Base-by-base conservation (phyloP, 768 basidiomycete genomes). In the Hortiboletus flavorubellus region DNA sequence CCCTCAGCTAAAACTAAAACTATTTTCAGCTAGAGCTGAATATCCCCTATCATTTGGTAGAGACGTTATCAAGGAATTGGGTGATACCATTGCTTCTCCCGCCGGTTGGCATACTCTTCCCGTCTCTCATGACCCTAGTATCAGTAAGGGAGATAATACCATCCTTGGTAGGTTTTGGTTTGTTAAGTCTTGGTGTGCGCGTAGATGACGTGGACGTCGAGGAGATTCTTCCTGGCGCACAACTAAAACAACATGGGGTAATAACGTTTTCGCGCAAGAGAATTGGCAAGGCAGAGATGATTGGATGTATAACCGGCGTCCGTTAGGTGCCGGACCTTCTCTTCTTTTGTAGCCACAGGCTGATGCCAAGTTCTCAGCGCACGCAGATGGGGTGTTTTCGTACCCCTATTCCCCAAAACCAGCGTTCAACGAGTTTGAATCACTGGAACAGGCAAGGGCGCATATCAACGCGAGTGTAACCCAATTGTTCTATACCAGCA, bases 241-340 rank as follows among this genome's bases (percentile, higher is more conserved):
- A 67, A 88, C 84, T 34, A 85, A 87, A 12, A 90, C 86, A 2
- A 96, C 93, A 2, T 87, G 82, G 79, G 91, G 89, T 54, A 92
- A 92, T 77, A 93, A 93, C 59, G 89, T 92, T 56, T 92, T 93
- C 61, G 90, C 93, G 2, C 95, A 97, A 61, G 95, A 97, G 81
- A 90, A 94, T 72, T 91, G 88, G 84, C 81, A 85, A 51, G 91
- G 89, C 23, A 76, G 74, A 61, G 84, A 83, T 59, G 51, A 64
- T 2, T 93, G 78, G 77, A 66, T 85, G 23, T 54, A 77, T 64
- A 96, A 96, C 75, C 83, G 85, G 68, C 89, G 95, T 49, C 93
- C 94, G 0, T 80, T 85, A 49, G 88, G 64, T 49, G 29, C 8
- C 4, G 7, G 23, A 40, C 14, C n/a, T 1, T 31, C 31, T 31